These are phyloP conservation scores for Colletotrichum sp. DNA, from an alignment of 2,329 filamentous ascomycete species.

Conservation along the genomic window DNA sequence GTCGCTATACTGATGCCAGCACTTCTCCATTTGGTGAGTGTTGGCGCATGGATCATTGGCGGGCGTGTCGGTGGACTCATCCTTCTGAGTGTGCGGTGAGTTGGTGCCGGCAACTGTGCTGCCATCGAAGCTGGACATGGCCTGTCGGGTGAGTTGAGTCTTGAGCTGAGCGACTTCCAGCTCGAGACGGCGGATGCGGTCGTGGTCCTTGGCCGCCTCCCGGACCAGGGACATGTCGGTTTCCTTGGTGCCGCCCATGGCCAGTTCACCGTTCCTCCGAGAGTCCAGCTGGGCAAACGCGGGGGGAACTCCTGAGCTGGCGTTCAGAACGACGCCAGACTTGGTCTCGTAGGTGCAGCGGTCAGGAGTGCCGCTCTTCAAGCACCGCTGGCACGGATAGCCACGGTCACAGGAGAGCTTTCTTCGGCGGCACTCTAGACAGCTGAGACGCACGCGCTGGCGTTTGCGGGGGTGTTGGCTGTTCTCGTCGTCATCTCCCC, in stretches of 20 bases:
- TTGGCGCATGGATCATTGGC: slow-evolving; percentile 30
- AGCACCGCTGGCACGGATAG: slow-evolving; percentile 65
- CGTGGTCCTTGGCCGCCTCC: slow-evolving; percentile 54
- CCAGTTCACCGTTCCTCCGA: slow-evolving; percentile 33
- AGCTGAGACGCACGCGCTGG: slow-evolving; percentile 64
- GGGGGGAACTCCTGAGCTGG: slow-evolving; percentile 49
- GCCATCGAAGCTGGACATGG: slow-evolving; percentile 50
- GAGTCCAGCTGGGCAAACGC: slow-evolving; percentile 46
- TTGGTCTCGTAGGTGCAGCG: slow-evolving; percentile 65
- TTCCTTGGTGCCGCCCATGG: slow-evolving; percentile 39
- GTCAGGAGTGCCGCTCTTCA: slow-evolving; percentile 66
- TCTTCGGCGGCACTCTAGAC: slow-evolving; percentile 63
- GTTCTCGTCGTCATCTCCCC: slow-evolving; percentile 26
- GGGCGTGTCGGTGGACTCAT: slow-evolving; percentile 40
- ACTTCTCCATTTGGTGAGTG: slow-evolving; percentile 11
- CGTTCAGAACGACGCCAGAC: slow-evolving; percentile 54
- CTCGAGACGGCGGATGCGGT: slow-evolving; percentile 64
- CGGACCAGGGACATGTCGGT: slow-evolving; percentile 35
- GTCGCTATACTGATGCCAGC: slow-evolving; percentile 37
- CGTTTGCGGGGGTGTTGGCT: slow-evolving; percentile 55
- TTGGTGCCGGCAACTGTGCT: slow-evolving; percentile 52
- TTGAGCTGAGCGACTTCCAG: slow-evolving; percentile 64
- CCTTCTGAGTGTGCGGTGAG: slow-evolving; percentile 51
- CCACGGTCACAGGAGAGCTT: slow-evolving; percentile 68
- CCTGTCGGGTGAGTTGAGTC: slow-evolving; percentile 51